phyloP scores from a whole-genome alignment of 176 grass and related monocot species.

The Avena insularis region DNA sequence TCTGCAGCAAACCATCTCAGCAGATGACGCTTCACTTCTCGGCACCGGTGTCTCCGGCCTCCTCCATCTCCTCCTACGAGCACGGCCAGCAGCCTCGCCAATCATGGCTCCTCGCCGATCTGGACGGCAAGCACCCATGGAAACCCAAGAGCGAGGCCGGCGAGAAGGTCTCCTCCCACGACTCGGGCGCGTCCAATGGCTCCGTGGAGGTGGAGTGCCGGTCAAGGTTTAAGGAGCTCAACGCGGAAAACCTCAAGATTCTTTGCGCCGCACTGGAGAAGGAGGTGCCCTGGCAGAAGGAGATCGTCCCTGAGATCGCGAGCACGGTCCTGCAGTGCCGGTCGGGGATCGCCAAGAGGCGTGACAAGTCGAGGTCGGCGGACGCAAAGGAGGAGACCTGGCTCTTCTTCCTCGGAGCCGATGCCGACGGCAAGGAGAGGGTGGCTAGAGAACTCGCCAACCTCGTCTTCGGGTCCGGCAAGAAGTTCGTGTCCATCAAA shows the following conservation, averaged over 20 bases:
- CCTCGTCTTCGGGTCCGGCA: constrained; percentile 77
- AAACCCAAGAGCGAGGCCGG: constrained; percentile 43
- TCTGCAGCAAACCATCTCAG: constrained; percentile 47
- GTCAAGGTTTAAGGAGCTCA: constrained; percentile 96
- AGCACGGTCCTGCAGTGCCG: constrained; percentile 81
- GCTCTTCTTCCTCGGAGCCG: constrained; percentile 83
- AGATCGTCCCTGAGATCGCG: constrained; percentile 70
- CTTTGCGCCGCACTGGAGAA: constrained; percentile 86
- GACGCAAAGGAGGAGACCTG: constrained; percentile 85
- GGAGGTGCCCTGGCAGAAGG: constrained; percentile 83
- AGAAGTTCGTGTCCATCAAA: constrained; percentile 53
- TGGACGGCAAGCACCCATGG: constrained; percentile 60
- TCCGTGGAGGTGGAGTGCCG: constrained; percentile 70
- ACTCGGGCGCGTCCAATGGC: constrained; percentile 53
- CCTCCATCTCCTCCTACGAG: constrained; percentile 64
- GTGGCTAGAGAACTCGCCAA: constrained; percentile 74
- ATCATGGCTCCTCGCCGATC: constrained; percentile 47
- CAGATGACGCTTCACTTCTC: constrained; percentile 65
- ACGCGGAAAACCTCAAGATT: constrained; percentile 80
- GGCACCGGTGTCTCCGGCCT: constrained; percentile 50
- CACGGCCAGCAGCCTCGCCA: constrained; percentile 44
- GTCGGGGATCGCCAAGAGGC: constrained; percentile 73
- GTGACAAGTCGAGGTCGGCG: constrained; percentile 49
- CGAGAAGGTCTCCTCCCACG: constrained; percentile 35
- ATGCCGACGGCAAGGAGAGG: constrained; percentile 70